Percentiles rank a stretch among this genome's conserved stretches.
Evolutionary conservation across 352 stramenopile species (phyloP).

Genomic region (Albugo laibachii): DNA sequence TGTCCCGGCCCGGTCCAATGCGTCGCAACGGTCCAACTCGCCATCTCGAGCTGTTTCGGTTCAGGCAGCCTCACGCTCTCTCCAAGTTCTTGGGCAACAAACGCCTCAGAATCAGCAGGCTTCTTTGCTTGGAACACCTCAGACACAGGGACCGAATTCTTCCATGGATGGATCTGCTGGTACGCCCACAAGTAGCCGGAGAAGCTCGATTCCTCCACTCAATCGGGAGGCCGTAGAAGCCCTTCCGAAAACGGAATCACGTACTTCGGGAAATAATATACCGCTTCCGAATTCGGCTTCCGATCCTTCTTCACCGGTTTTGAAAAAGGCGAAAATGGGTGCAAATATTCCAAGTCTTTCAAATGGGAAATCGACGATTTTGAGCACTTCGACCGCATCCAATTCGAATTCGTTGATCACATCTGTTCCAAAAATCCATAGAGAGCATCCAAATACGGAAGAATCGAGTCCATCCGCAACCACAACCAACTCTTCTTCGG

Average conservation of each 20-base stretch:
- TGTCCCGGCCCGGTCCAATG: slow-evolving; percentile 6
- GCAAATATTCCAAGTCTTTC: slow-evolving; percentile 39
- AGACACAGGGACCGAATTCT: slow-evolving; percentile 3
- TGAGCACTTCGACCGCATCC: slow-evolving; percentile 8
- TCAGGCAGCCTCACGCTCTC: slow-evolving; percentile 41
- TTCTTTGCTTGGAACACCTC: slow-evolving; percentile 3
- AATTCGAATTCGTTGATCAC: slow-evolving; percentile 13
- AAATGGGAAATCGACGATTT: slow-evolving; percentile 37
- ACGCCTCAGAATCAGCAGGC: slow-evolving; percentile 10
- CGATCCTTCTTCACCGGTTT: slow-evolving; percentile 21
- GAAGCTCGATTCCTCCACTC: slow-evolving; percentile 37
- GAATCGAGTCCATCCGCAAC: slow-evolving; percentile 35
- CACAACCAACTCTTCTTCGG: slow-evolving; percentile 10
- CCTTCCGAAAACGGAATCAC: slow-evolving; percentile 10
- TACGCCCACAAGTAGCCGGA: slow-evolving; percentile 25
- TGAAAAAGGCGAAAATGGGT: slow-evolving; percentile 52
- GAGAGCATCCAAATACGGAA: slow-evolving; percentile 22
- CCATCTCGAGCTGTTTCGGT: slow-evolving; percentile 46
- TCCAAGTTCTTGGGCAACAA: slow-evolving; percentile 40
- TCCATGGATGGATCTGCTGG: slow-evolving; percentile 20
- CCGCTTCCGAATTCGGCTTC: slow-evolving; percentile 10
- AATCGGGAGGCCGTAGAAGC: slow-evolving; percentile 26
- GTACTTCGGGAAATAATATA: slow-evolving; percentile 8
- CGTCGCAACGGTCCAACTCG: slow-evolving; percentile 23
- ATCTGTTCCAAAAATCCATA: slow-evolving; percentile 37